Evolutionary conservation across 768 basidiomycete species (phyloP).

Genomic region (Myochromella boudieri): DNA sequence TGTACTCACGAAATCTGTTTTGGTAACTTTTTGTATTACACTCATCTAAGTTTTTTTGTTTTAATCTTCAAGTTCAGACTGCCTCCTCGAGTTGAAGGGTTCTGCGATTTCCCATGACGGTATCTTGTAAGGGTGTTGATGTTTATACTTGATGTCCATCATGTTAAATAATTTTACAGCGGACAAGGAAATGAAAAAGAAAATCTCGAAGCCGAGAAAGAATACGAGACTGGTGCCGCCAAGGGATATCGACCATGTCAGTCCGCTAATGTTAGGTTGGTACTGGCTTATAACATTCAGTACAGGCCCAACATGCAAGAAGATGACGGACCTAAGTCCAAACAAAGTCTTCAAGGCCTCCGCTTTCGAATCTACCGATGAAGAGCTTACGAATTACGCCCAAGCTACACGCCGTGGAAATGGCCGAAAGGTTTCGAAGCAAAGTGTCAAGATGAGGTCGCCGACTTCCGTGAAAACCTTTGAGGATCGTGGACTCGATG

Average conservation of each 20-base stretch:
- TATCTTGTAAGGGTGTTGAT: constrained; percentile 47
- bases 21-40: constrained; percentile 43
- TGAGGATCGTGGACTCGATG: constrained; percentile 31
- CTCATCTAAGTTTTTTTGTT: too few species aligned
- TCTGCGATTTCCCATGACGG: constrained; percentile 56
- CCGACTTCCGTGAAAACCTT: constrained; percentile 26
- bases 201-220: constrained; percentile 53
- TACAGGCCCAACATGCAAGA: constrained; percentile 69
- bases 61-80: constrained; percentile 36
- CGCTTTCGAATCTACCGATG: constrained; percentile 69
- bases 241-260: constrained; percentile 61
- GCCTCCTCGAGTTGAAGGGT: constrained; percentile 51
- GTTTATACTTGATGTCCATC: neutral
- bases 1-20: constrained; percentile 72
- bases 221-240: constrained; percentile 53
- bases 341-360: constrained; percentile 56
- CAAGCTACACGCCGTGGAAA: constrained; percentile 32
- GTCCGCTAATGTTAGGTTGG: too few species aligned
- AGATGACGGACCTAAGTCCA: constrained; percentile 54
- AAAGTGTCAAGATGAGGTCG: constrained; percentile 24
- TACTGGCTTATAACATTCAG: too few species aligned
- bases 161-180: constrained; percentile 26
- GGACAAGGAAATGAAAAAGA: constrained; percentile 56
- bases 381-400: constrained; percentile 47
- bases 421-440: constrained; percentile 13